Evolutionary conservation across 495 filamentous ascomycete species (phyloP).

Genomic region (Aspergillus steynii): DNA sequence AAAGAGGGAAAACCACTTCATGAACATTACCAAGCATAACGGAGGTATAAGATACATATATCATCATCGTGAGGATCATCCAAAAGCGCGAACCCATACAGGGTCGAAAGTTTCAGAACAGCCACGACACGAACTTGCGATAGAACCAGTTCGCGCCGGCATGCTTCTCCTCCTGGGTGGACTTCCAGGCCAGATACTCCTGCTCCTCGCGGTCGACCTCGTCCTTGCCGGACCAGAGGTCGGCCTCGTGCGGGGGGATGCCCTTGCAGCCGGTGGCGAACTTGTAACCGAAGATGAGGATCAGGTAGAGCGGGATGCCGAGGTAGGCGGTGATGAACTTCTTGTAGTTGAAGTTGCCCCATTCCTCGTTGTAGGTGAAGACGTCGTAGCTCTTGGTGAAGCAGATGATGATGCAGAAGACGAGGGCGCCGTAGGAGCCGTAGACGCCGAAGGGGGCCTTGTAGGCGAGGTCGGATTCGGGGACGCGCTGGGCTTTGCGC

Average conservation of each 20-base stretch:
- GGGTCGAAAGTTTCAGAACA: slow-evolving; percentile 49
- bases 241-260: slow-evolving; percentile 57
- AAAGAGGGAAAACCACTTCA: no score
- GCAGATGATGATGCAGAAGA: slow-evolving; percentile 68
- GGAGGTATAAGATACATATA: slow-evolving; percentile 1
- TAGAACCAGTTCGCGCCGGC: slow-evolving; percentile 56
- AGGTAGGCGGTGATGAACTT: slow-evolving; percentile 82
- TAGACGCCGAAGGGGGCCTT: slow-evolving; percentile 66
- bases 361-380: slow-evolving; percentile 54
- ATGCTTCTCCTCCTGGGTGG: slow-evolving; percentile 42
- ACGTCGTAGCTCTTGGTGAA: slow-evolving; percentile 78
- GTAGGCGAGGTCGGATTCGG: slow-evolving; percentile 65
- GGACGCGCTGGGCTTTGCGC: slow-evolving; percentile 70
- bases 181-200: slow-evolving; percentile 61
- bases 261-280: slow-evolving; percentile 50
- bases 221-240: slow-evolving; percentile 72
- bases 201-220: slow-evolving; percentile 73
- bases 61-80: neutral
- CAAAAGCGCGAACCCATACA: slow-evolving; percentile 1
- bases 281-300: slow-evolving; percentile 73
- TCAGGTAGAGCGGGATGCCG: slow-evolving; percentile 76
- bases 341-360: slow-evolving; percentile 63
- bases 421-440: slow-evolving; percentile 68
- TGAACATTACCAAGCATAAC: neutral
- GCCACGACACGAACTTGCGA: slow-evolving; percentile 61